A percentile compares a stretch with the other conserved stretches of the same genome.
These are phyloP conservation scores for Mycena sp. DNA, from an alignment of 1,284 basidiomycete species.

Conservation along the genomic window DNA sequence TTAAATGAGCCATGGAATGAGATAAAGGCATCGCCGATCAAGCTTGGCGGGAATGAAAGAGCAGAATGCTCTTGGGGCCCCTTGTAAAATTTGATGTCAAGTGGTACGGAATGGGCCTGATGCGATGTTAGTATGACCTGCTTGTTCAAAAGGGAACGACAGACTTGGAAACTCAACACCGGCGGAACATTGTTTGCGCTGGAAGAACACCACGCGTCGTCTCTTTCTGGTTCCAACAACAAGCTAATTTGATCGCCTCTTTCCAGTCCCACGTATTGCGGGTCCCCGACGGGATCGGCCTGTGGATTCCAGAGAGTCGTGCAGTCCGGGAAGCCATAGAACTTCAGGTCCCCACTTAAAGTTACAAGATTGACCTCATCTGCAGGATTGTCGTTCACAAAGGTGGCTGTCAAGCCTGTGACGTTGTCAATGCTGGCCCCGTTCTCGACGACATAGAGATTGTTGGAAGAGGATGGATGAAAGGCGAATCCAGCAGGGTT, in stretches of 20 bases:
- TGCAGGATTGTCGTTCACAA: slow-evolving; percentile 55
- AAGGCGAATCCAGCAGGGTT: slow-evolving; percentile 55
- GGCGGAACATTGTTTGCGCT: slow-evolving; percentile 47
- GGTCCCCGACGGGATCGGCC: slow-evolving; percentile 46
- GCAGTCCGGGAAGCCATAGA: slow-evolving; percentile 52
- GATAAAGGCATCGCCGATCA: slow-evolving; percentile 43
- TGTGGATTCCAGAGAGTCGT: slow-evolving; percentile 48
- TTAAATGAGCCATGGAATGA: slow-evolving; percentile 47
- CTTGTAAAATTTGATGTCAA: slow-evolving; percentile 53
- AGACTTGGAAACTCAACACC: slow-evolving; percentile 46
- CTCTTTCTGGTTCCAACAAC: slow-evolving; percentile 37
- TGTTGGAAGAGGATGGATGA: slow-evolving; percentile 16
- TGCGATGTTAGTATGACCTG: background rate
- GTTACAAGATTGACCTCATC: slow-evolving; percentile 48
- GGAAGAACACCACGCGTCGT: slow-evolving; percentile 45
- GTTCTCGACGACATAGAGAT: slow-evolving; percentile 52
- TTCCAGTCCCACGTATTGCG: slow-evolving; percentile 40
- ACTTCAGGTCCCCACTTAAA: slow-evolving; percentile 28
- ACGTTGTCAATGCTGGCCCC: slow-evolving; percentile 51
- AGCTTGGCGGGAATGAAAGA: slow-evolving; percentile 39
- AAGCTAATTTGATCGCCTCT: slow-evolving; percentile 49
- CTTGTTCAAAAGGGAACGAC: background rate
- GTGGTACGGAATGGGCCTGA: slow-evolving; percentile 54
- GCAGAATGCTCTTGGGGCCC: slow-evolving; percentile 17
- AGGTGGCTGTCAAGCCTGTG: slow-evolving; percentile 41